Evolutionary conservation across 352 stramenopile species (phyloP).

Genomic region (Phytophthora sojae): DNA sequence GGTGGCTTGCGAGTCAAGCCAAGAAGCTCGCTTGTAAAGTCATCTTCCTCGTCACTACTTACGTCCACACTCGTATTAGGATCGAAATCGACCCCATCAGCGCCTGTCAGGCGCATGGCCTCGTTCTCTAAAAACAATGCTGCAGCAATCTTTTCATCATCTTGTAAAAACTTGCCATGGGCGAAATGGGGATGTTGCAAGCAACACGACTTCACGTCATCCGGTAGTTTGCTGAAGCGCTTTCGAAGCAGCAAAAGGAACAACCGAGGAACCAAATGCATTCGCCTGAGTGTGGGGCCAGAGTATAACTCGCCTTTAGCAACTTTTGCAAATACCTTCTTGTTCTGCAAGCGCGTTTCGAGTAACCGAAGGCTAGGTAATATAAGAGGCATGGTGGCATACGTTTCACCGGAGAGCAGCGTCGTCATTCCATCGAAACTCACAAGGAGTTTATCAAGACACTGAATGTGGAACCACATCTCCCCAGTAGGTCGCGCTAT

Average conservation of each 20-base stretch:
- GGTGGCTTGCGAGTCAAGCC: background rate
- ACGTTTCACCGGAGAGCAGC: conserved; percentile 2
- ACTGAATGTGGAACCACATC: conserved; percentile 26
- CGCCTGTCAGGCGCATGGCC: conserved; percentile 8
- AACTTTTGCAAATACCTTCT: conserved; percentile 8
- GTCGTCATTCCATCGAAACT: conserved; percentile 13
- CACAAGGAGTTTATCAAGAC: conserved; percentile 15
- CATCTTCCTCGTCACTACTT: conserved; percentile 9
- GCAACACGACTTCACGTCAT: conserved; percentile 8
- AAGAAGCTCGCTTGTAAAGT: conserved; percentile 13
- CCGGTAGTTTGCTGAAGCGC: background rate
- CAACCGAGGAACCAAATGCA: conserved; percentile 11
- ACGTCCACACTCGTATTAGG: conserved; percentile 9
- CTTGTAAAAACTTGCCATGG: background rate
- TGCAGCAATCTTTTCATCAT: background rate
- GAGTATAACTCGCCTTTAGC: conserved; percentile 6
- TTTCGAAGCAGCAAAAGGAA: conserved; percentile 14
- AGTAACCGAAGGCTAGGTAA: conserved; percentile 3
- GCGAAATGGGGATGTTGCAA: conserved; percentile 13
- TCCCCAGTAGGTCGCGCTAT: conserved; percentile 17
- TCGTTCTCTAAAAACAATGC: conserved; percentile 7
- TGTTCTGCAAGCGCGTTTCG: conserved; percentile 9
- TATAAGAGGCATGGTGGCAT: conserved; percentile 11
- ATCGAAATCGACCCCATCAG: conserved; percentile 4
- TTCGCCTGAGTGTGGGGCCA: background rate